Evolutionary conservation across 768 basidiomycete genomes (phyloP), one percentile per base, ranked within the genome.

Genomic region (Trametes cubensis): DNA sequence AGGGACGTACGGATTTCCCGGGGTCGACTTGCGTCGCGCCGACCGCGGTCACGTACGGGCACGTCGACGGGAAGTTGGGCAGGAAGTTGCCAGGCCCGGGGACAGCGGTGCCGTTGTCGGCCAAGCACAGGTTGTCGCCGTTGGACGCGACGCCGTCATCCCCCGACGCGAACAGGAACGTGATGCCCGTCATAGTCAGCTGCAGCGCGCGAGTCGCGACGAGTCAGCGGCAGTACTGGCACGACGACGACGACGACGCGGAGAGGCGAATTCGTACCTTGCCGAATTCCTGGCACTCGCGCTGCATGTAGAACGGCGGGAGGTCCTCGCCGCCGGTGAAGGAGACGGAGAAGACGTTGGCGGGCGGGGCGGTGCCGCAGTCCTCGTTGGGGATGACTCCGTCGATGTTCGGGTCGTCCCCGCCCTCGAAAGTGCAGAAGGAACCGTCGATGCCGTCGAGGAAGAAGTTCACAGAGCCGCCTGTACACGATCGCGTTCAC

Each of bases 391-490:
- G 15, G 7, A 62, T 20, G 25, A 50, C 15, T 8, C 58, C 58
- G n/a, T 58, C 62, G 20, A 54, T 26, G 46, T 63, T 23, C n/a
- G 52, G 62, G 41, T 63, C 57, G 30, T 63, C 61, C 1, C 81
- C 81, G 7, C 81, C 81, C 51, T 80, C 75, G 54, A 75, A 82
- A 0, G 74, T 75, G 56, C 81, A 82, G 65, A 73, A 83, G 2
- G 72, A 67, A 20, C 67, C 74, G 54, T 81, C 80, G 11, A 81
- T 40, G 1, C 78, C 81, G 63, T 82, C 80, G 21, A 82, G 74
- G 55, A 78, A 75, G 61, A 79, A 79, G 67, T 78, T 73, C 68
- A 80, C 77, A 2, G 77, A 77, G 47, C 70, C 80, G 46, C 76
- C 80, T 81, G 38, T 6, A 53, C 21, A 7, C 28, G 44, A 38